These are phyloP conservation scores for Fraxinus velutina DNA, from an alignment of 305 asterid species.

Conservation along the genomic window DNA sequence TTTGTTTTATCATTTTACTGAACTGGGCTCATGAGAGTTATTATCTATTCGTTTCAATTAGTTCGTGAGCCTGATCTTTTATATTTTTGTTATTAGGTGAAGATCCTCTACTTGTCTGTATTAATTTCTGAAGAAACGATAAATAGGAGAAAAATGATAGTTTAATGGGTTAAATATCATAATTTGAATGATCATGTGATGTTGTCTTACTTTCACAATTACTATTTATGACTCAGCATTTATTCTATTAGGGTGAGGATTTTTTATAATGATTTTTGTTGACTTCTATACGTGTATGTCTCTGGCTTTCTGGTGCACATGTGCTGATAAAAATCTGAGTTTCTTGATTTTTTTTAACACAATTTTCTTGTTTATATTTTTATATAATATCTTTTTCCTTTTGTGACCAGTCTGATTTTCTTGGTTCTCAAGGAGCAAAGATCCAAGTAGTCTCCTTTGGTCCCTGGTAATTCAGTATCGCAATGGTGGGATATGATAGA, in stretches of 20 bases:
- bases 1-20: neutral
- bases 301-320: neutral
- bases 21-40: neutral
- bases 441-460: conserved; percentile 15
- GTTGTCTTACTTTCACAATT: neutral
- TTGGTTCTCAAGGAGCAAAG: conserved; percentile 13
- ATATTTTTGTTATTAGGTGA: neutral
- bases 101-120: neutral
- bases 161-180: neutral
- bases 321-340: neutral
- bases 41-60: neutral
- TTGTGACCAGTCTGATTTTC: conserved; percentile 17
- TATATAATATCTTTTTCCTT: neutral
- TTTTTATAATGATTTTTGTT: neutral
- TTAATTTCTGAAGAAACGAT: neutral
- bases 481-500: conserved; percentile 52
- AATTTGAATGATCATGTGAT: neutral
- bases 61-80: neutral
- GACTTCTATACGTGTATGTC: neutral
- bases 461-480: conserved; percentile 21
- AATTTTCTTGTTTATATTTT: neutral
- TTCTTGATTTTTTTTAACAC: neutral
- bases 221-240: neutral
- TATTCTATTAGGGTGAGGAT: neutral
- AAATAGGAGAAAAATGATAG: neutral